Evolutionary conservation across 495 filamentous ascomycete species (phyloP).

Genomic region (Aspergillus conjunctus): DNA sequence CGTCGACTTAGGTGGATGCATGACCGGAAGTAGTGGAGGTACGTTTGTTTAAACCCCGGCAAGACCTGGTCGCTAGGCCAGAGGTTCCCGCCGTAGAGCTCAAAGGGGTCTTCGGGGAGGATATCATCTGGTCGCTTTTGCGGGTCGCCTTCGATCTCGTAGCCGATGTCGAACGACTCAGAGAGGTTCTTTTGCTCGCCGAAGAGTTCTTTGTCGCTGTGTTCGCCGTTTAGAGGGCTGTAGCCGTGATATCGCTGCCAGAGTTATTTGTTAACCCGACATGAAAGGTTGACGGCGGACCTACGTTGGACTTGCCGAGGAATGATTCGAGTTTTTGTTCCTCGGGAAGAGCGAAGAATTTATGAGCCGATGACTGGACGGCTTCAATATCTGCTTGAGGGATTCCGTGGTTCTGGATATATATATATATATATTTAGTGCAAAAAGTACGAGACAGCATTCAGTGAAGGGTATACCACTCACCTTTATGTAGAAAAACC

Average conservation of each 20-base stretch:
- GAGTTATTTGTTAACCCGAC: conserved; percentile 1
- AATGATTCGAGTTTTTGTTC: conserved; percentile 51
- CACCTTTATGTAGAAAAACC: conserved; percentile 59
- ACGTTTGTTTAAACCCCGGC: conserved; percentile 23
- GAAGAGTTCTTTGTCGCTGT: conserved; percentile 23
- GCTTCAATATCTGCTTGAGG: conserved; percentile 35
- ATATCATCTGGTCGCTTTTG: conserved; percentile 22
- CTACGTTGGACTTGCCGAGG: conserved; percentile 39
- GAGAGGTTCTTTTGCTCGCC: conserved; percentile 25
- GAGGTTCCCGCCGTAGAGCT: conserved; percentile 33
- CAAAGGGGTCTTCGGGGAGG: conserved; percentile 26
- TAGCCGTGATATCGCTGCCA: conserved; percentile 39
- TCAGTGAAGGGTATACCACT: not conserved
- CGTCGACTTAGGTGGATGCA: conserved; percentile 34
- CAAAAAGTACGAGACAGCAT: no score
- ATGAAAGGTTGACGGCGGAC: not conserved
- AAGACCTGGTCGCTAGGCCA: conserved; percentile 31
- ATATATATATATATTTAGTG: not conserved
- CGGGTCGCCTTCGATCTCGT: conserved; percentile 38
- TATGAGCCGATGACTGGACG: conserved; percentile 42
- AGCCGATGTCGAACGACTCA: conserved; percentile 47
- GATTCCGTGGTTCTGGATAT: conserved; percentile 40
- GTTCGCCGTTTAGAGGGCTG: conserved; percentile 34
- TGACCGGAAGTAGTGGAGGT: conserved; percentile 32
- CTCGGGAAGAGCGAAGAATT: conserved; percentile 51